Evolutionary conservation across 2,329 filamentous ascomycete genomes (phyloP).

Genomic region (Fusarium sacchari): DNA sequence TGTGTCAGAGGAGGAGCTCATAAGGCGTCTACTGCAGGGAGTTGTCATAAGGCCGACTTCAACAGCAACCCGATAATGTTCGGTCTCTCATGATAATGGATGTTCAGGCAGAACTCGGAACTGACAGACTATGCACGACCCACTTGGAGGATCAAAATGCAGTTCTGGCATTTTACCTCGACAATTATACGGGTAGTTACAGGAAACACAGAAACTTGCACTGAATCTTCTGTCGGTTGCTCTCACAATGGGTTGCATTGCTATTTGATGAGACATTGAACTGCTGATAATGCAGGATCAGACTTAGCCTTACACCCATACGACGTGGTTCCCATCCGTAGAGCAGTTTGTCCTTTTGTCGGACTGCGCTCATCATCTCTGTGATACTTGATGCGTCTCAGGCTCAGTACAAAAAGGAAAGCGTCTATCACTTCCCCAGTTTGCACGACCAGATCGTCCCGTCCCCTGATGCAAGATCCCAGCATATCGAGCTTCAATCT

Average conservation of each 20-base stretch:
- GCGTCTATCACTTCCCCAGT: constrained; percentile 18
- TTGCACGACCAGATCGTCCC: constrained; percentile 38
- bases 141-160: neutral
- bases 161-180: neutral
- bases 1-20: constrained; percentile 1
- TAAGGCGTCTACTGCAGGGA: neutral
- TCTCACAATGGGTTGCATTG: neutral
- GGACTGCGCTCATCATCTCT: neutral
- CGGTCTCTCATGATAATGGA: constrained; percentile 6
- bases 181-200: neutral
- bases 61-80: neutral
- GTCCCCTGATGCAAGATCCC: constrained; percentile 36
- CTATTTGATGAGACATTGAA: neutral
- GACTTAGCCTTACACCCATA: neutral
- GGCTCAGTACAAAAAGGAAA: constrained; percentile 18
- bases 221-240: neutral
- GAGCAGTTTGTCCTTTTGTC: neutral
- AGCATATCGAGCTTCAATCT: constrained; percentile 22
- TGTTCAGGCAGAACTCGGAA: constrained; percentile 14
- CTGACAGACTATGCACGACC: neutral
- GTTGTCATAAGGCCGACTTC: constrained; percentile 10
- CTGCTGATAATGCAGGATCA: neutral
- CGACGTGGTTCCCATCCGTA: neutral
- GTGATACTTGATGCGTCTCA: constrained; percentile 22
- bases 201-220: neutral